Evolutionary conservation across 768 basidiomycete genomes (phyloP), one percentile per base, ranked within the genome.

Genomic region (Austroboletus festivus): DNA sequence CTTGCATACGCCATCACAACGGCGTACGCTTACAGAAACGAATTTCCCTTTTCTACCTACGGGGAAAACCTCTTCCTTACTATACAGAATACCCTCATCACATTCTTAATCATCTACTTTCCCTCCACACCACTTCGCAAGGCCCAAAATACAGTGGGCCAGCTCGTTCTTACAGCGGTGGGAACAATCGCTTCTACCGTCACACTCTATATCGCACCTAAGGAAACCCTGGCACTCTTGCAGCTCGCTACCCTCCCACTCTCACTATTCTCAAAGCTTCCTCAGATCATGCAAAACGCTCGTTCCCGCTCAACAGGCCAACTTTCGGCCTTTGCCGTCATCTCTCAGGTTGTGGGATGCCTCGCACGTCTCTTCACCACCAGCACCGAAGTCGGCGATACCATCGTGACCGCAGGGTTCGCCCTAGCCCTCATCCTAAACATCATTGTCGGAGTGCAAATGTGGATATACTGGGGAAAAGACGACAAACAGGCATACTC

Each of bases 61-160:
- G 96, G 96, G 61, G 96, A 99, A 69, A 97, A 95, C 73, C 65
- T 93, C 48, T 97, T 97, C 81, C 78, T 98, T 42, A 84, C 90
- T 24, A 61, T 93, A 50, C 93, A 95, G 69, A 93, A 95, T 72
- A 74, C 86, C 57, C 52, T 89, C 70, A 92, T 97, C 64, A 92
- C 91, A 15, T 76, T 93, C 60, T 82, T 94, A 57, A 95, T 95
- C 68, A 77, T 93, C 42, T 71, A 72, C 65, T 85, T 87, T 61
- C 76, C 80, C 8, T 58, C 68, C 5, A 40, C 60, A 9, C 58
- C 58, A 3, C 65, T 58, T 11, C 57, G 57, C 16, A 61, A 62
- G 24, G 44, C 50, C 2, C 64, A 60, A 40, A 53, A 69, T 51
- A 44, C 53, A 39, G 56, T 63, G 41, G 58, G 71, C 56, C 59